Conservation (phyloP, 2,329 filamentous ascomycete species). For the Neodidymelliopsis sp. region DNA sequence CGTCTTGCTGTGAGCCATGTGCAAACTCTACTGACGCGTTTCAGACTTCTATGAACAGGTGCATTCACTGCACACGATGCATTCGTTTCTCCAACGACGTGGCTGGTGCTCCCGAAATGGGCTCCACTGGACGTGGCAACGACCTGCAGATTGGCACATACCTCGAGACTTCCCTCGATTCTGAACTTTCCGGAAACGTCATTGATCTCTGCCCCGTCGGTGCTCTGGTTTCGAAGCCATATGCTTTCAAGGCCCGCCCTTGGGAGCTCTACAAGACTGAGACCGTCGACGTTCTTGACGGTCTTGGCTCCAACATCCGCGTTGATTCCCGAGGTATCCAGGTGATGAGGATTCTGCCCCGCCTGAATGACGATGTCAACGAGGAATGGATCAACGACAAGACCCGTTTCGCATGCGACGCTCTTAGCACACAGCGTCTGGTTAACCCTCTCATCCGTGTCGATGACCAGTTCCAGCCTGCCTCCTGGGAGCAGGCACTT, state of each 20-base stretch:
- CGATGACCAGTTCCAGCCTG: conserved; percentile 89
- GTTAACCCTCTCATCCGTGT: conserved; percentile 90
- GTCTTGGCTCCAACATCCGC: conserved; percentile 90
- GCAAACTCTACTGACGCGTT: conserved; percentile 34
- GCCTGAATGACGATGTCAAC: conserved; percentile 97
- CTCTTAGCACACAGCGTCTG: conserved; percentile 92
- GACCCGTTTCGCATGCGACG: conserved; percentile 94
- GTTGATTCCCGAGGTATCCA: conserved; percentile 92
- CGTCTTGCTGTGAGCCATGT: background rate
- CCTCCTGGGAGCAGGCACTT: conserved; percentile 94
- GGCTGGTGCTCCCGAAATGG: conserved; percentile 93
- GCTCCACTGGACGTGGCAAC: conserved; percentile 93
- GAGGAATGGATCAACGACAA: conserved; percentile 99
- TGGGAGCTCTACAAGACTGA: conserved; percentile 98
- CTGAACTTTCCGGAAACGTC: conserved; percentile 94
- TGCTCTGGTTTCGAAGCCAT: conserved; percentile 95
- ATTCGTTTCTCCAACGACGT: conserved; percentile 98
- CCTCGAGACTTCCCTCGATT: conserved; percentile 90
- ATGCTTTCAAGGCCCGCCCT: conserved; percentile 93
- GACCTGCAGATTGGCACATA: conserved; percentile 98
- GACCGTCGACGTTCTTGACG: conserved; percentile 93
- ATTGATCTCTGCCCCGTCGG: conserved; percentile 98
- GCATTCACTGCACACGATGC: conserved; percentile 98
- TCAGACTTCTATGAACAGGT: conserved; percentile 97
- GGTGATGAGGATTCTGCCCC: conserved; percentile 92